Percentiles rank a stretch among this genome's conserved stretches.
Conservation (phyloP, 2,329 filamentous ascomycete species). For the Venturia aucupariae region DNA sequence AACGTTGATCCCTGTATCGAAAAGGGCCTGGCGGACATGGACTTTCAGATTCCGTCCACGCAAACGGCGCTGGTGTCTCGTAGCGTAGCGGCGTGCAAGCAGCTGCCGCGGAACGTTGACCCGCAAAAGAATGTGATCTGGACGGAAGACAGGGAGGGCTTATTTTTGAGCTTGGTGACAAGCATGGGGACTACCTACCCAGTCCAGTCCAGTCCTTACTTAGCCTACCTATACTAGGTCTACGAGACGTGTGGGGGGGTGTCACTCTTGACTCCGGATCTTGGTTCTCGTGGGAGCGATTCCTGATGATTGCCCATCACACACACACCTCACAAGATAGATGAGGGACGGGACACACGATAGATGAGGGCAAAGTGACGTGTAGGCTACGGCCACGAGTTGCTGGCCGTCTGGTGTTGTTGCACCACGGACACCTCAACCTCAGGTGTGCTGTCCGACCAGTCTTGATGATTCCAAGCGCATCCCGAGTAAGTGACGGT, state of each 20-base stretch:
- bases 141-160: slow-evolving; percentile 1
- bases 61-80: not conserved
- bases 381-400: not conserved
- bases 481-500: not conserved
- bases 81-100: not conserved
- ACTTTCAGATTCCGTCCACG: not conserved
- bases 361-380: not conserved
- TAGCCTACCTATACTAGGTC: not conserved
- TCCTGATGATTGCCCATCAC: not conserved
- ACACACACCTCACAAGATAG: not conserved
- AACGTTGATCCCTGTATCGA: not conserved
- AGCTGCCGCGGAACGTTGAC: not conserved
- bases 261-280: not conserved
- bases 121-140: not conserved
- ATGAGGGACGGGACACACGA: not conserved
- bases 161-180: not conserved
- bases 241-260: not conserved
- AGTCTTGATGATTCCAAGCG: not conserved
- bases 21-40: not conserved
- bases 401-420: not conserved
- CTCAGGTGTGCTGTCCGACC: not conserved
- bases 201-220: too few species aligned
- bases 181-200: too few species aligned
- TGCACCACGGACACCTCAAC: not conserved
- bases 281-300: not conserved